phyloP scores from a whole-genome alignment of 148 eudicot genomes.

The Vaccinium macrocarpon region DNA sequence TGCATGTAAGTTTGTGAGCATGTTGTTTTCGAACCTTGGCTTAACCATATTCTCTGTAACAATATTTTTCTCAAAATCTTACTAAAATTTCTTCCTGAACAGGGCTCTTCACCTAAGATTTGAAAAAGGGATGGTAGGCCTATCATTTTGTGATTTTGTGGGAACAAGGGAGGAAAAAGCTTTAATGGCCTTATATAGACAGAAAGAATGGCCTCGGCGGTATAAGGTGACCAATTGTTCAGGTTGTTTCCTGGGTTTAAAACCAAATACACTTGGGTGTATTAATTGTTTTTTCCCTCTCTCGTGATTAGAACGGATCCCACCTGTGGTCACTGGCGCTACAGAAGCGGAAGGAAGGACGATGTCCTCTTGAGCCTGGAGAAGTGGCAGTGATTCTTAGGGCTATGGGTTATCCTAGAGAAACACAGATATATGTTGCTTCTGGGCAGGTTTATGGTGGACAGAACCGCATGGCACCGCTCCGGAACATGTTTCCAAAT shows the following conservation, averaged over 20 bases:
- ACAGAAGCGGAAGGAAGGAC: slow-evolving; percentile 97
- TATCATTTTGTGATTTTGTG: slow-evolving; percentile 97
- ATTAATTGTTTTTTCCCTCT: slow-evolving; percentile 9
- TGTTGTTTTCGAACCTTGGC: background rate
- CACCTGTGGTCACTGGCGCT: slow-evolving; percentile 93
- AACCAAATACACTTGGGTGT: background rate
- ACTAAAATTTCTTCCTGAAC: slow-evolving; percentile 24
- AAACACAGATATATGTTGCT: slow-evolving; percentile 97
- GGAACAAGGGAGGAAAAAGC: slow-evolving; percentile 92
- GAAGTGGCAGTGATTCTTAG: slow-evolving; percentile 96
- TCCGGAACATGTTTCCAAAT: slow-evolving; percentile 98
- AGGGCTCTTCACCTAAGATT: slow-evolving; percentile 99
- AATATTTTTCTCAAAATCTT: background rate
- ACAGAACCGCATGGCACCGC: slow-evolving; percentile 97
- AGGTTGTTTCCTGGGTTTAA: background rate
- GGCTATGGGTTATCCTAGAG: slow-evolving; percentile 97
- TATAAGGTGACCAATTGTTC: slow-evolving; percentile 62
- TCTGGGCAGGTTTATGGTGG: slow-evolving; percentile 99
- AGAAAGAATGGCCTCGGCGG: slow-evolving; percentile 99
- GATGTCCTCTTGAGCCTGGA: slow-evolving; percentile 99
- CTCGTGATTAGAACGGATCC: slow-evolving; percentile 81
- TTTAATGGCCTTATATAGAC: slow-evolving; percentile 81
- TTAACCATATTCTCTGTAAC: background rate
- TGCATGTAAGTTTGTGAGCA: background rate
- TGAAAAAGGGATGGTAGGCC: slow-evolving; percentile 99